Conservation (phyloP, 495 filamentous ascomycete species). For the Aspergillus egyptiacus region DNA sequence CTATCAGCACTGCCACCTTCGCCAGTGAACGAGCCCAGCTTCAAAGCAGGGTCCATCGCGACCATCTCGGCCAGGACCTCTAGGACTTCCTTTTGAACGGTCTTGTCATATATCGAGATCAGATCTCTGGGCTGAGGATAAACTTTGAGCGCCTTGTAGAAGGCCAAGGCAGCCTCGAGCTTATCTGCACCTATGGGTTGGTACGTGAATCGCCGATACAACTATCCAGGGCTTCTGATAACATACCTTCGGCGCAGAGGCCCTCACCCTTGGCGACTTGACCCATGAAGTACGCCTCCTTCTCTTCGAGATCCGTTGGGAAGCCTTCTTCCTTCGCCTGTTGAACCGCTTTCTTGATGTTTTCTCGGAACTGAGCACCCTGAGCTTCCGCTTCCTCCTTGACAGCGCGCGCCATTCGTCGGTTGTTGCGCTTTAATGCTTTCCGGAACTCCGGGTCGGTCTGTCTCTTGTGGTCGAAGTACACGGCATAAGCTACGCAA, state of each 20-base stretch:
- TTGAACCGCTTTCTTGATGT: conserved; percentile 64
- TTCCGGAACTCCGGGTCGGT: conserved; percentile 82
- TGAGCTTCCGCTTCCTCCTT: conserved; percentile 71
- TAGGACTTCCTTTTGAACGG: conserved; percentile 88
- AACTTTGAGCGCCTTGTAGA: conserved; percentile 97
- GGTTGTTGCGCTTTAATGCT: conserved; percentile 74
- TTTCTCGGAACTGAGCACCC: conserved; percentile 60
- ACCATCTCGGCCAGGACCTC: conserved; percentile 98
- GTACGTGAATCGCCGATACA: conserved; percentile 18
- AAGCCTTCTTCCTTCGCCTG: conserved; percentile 84
- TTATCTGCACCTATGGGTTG: conserved; percentile 56
- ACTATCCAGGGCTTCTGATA: neutral
- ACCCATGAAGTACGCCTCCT: conserved; percentile 89
- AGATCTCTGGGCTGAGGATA: conserved; percentile 90
- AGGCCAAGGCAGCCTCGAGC: conserved; percentile 82
- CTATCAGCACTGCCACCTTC: conserved; percentile 30
- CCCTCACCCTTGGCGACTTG: conserved; percentile 83
- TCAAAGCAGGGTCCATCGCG: conserved; percentile 71
- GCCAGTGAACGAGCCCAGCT: conserved; percentile 50
- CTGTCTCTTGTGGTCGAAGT: conserved; percentile 92
- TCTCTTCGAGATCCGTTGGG: conserved; percentile 84
- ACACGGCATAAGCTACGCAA: conserved; percentile 65
- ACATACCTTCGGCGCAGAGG: conserved; percentile 63
- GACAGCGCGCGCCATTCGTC: conserved; percentile 63
- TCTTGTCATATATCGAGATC: conserved; percentile 96